Base-by-base conservation (phyloP, 202 grass and related monocot species). In the Zizania palustris region DNA sequence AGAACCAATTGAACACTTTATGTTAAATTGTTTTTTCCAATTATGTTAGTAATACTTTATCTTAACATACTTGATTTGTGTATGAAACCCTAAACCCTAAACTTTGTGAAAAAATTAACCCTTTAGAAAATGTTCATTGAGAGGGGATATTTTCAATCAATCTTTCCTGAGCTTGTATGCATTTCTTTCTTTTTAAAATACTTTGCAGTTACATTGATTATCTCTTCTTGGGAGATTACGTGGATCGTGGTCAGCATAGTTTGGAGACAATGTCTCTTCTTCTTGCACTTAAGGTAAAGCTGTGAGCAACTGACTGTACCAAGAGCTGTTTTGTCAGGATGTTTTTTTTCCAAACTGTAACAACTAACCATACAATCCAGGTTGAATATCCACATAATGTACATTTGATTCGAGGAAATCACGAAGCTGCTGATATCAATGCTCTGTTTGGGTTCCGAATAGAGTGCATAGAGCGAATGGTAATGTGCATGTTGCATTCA, bases 371-470 rank as follows among this genome's bases (percentile, higher is more conserved):
- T 88, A 53, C 14, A 66, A 66, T 93, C 38, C 80, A 99, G 96
- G 92, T 93, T 79, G 96, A 99, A 45, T 90, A 93, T 93, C 85
- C 90, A 72, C 79, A 96, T 3, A 99, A 96, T 55, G 85, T 99
- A 16, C 92, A 99, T 93, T 89, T 99, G 76, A 99, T 99, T 86
- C 89, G 96, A 45, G 96, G 96, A 15, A 99, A 99, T 85, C 96
- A 99, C 54, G 96, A 99, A 72, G 96, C 96, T 13, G 91, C 96
- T 82, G 96, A 99, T 91, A 99, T 99, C 80, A 99, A 99, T 89
- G 96, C 96, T 63, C 57, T 99, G 15, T 99, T 99, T 89, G 96
- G 96, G 18, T 99, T 99, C 74, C 80, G 96, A 61, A 96, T 99
- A 72, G 96, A 99, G 75, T 99, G 96, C 69, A 99, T 99, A 69